Evolutionary conservation across 192 early-diverging fungal genomes (phyloP), one percentile per base, ranked within the genome.

Genomic region (Backusella parvicylindrica): DNA sequence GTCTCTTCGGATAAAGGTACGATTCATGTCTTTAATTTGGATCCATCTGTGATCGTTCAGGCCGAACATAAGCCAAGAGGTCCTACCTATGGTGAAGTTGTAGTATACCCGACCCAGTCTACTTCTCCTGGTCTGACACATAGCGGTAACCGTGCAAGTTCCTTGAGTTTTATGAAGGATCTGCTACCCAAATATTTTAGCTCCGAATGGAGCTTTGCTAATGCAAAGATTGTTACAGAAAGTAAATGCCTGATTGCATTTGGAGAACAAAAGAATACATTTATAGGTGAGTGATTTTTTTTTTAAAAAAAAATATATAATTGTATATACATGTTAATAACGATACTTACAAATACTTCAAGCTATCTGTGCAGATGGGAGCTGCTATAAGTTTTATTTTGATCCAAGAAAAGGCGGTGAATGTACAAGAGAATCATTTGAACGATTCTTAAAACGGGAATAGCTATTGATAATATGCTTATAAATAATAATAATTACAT

Each of bases 151-250:
- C 75, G 87, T 35, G 84, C 83, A 71, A 82, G 79, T 8, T 83
- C 84, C 69, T 79, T 83, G 12, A 78, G 76, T 2, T 95, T 95
- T 68, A 90, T 95, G 91, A 93, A 93, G 75, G 91, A 93, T 60
- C 70, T 95, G 15, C 79, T 97, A 77, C 95, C 95, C 65, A 95
- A 95, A 75, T 98, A 98, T 80, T 98, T 98, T 87, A 93, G 92
- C n/a, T 93, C 92, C 4, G 92, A 93, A 73, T 97, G 95, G 95
- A 93, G 91, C 1, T 98, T 98, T 87, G 94, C 94, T 8, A 94
- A 95, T 71, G 94, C 91, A 73, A 89, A 90, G 64, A 79, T 97
- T 15, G 88, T 90, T 11, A 85, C 89, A 21, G 94, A 95, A 70
- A 88, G 89, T 64, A 89, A 92, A 66, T 97, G 94, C 73, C 86